Evolutionary conservation across 257 asterid genomes (phyloP), one percentile per base, ranked within the genome.

Genomic region (Verbascum thapsus): DNA sequence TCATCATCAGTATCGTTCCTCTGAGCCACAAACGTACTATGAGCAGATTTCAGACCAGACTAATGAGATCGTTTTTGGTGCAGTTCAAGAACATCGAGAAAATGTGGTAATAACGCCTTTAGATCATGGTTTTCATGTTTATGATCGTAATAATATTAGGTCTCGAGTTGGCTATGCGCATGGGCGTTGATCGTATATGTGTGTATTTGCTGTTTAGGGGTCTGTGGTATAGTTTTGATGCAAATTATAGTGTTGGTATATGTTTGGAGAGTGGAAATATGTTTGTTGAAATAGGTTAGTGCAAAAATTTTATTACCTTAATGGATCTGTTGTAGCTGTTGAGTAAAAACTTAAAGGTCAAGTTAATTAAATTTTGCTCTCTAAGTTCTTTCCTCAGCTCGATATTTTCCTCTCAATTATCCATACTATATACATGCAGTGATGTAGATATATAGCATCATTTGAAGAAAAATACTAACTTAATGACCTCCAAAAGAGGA

Each of bases 1-100:
- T 3, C 96, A 80, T 3, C 81, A 83, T 72, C 96, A 78, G 69
- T 82, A 87, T 61, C 76, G 41, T 47, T 81, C 96, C 6, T 64
- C 88, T 1, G 64, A 64, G 1, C 87, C 96, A 4, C 86, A 83
- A 55, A 90, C 99, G 38, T 83, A 71, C 56, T 94, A 82, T 2
- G 95, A 90, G 76, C 88, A 81, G 43, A 72, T 76, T 74, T 9
- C 81, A 0, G 95, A 87, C 68, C 81, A 63, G 16, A 80, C 88
- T 3, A 78, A 79, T 20, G 97, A 94, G 77, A 81, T 87, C 7
- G 81, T 94, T 8, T 94, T 90, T 42, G 97, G 97, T 53, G 98
- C 95, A 8, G 88, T 90, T 53, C 97, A 92, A 48, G 96, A 78
- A 11, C 60, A 15, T 65, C 59, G 38, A 5, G 82, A 74, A 45